Conservation (phyloP, 164 flowering plant species). For the Buxus sempervirens region DNA sequence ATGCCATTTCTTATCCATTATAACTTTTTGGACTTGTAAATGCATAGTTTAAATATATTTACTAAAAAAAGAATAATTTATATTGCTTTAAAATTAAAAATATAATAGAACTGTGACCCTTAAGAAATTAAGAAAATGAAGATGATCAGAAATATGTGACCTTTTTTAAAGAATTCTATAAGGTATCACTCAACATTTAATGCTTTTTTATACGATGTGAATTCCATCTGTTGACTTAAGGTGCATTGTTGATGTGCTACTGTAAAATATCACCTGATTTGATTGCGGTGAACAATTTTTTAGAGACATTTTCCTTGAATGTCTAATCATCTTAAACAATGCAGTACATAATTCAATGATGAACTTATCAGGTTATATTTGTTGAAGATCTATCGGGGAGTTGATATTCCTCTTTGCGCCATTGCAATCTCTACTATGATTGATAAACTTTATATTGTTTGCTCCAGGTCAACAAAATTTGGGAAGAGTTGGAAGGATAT, state of each 20-base stretch:
- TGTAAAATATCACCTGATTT: neutral
- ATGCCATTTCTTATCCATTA: no score
- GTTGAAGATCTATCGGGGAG: no score
- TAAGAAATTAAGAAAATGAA: neutral
- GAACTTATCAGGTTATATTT: neutral
- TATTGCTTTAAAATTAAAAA: no score
- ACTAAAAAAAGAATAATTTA: no score
- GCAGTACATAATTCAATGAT: neutral
- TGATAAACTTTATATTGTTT: neutral
- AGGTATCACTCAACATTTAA: neutral
- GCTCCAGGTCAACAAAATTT: slow-evolving; percentile 65
- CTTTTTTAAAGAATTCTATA: neutral
- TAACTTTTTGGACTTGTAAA: no score
- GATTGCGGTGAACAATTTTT: neutral
- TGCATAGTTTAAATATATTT: no score
- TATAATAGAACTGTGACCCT: no score
- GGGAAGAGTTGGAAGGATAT: slow-evolving; percentile 64
- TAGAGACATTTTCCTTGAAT: neutral
- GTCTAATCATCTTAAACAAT: neutral
- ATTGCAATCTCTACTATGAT: no score
- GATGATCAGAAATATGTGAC: neutral
- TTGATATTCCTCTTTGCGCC: no score
- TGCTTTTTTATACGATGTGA: no score
- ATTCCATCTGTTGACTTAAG: neutral
- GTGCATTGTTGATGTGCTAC: neutral